Base-by-base conservation (phyloP, 805 yeast species). In the Spathaspora passalidarum region DNA sequence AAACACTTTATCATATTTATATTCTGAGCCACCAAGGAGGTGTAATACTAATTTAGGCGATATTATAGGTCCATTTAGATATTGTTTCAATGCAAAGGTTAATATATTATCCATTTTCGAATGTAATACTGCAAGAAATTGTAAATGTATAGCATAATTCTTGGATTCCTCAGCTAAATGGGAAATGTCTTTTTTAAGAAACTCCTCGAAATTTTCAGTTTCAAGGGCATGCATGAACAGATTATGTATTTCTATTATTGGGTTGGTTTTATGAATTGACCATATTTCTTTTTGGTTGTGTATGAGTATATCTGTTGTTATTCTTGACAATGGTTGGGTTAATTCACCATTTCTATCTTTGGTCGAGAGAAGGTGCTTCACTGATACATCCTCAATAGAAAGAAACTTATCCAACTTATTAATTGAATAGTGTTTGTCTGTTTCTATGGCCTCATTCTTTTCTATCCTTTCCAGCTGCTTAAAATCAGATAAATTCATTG, bases 181-280 rank as follows among this genome's bases (percentile, higher is more conserved):
- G 8, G 4, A 6, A 19, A 11, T 26, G 23, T 29, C 23, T 5
- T 21, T 4, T 2, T 34, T 16, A n/a, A 36, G 2, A 17, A 45
- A 38, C 6, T 29, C n/a, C 17, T 19, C 14, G 41, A 35, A 32
- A 4, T 40, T 23, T 22, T 38, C 34, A 20, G 17, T 20, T 17
- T 22, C 34, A 22, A 41, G 23, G 4, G 39, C 16, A 8, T 42
- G 19, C 8, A 38, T 19, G 19, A 42, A 38, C 20, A 41, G 26
- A 8, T 11, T 19, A 25, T 44, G 50, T 4, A 42, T 21, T 8
- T 16, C 8, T 17, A 34, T n/a, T 4, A 42, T 17, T 20, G 32
- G 48, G 34, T 43, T 39, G 26, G 36, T 42, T 25, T n/a, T 17
- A 36, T 49, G 40, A 7, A 44, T 20, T n/a, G 40, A 21, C 49